Evolutionary conservation across 2,329 filamentous ascomycete species (phyloP), one percentile per base, ranked within the genome.

Genomic region (Ascochyta koolunga): DNA sequence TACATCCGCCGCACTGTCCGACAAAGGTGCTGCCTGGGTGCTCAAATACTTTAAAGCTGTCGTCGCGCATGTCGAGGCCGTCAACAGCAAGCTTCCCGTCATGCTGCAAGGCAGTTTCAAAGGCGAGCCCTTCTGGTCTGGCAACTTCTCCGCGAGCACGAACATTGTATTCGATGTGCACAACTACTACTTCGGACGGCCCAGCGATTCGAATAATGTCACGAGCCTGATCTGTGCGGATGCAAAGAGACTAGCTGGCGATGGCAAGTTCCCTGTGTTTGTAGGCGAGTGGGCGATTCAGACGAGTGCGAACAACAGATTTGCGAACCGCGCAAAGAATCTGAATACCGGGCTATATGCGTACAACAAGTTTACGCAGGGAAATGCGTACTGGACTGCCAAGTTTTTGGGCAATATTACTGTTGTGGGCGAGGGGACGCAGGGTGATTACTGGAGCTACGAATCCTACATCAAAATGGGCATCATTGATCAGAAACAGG

Each of bases 281-380:
- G 62, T 75, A 9, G 73, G 73, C 24, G 72, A 75, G 54, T 75
- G 71, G 70, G 60, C 64, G 3, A 61, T 75, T 15, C 68, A 76
- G 59, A 65, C 66, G 3, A 52, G 61, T 21, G 61, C 63, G 22
- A 69, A 74, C 45, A 77, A 76, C 57, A 65, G 59, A 8, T 59
- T 74, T 19, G 63, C 57, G 2, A 61, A 59, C 19, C 55, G 71
- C 4, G 65, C 64, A 49, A 66, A 57, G 13, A 59, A 68, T 29
- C 65, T 70, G 42, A 67, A 75, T 46, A 72, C 71, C 0, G 66
- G 70, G 44, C 33, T 67, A 2, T 73, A 73, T 48, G 71, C 71
- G 10, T 76, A 62, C 40, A 58, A 63, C n/a, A 71, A 70, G 53
- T 69, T 68, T 58, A 61, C 64, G 1, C 58, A 64, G 15, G 74